Conservation (phyloP, 2,329 filamentous ascomycete genomes). For the Curvularia verruculosa region DNA sequence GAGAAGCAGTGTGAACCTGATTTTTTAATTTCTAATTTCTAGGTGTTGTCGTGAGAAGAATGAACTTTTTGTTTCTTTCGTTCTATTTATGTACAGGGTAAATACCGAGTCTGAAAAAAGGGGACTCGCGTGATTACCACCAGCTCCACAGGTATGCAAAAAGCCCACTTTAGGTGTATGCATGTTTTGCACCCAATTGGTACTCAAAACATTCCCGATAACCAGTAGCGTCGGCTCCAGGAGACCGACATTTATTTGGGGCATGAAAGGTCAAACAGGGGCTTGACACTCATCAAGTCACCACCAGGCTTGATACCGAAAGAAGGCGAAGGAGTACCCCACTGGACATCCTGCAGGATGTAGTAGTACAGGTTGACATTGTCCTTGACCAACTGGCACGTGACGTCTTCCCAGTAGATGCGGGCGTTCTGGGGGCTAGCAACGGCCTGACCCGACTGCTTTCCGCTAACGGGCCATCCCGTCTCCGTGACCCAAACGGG, state of each 20-base stretch:
- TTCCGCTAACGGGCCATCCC: conserved; percentile 80
- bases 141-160: too few relatives aligned
- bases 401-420: conserved; percentile 80
- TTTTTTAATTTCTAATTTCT: too few relatives aligned
- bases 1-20: too few relatives aligned
- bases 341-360: conserved; percentile 71
- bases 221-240: too few relatives aligned
- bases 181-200: too few relatives aligned
- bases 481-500: conserved; percentile 87
- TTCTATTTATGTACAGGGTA: too few relatives aligned
- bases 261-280: conserved; percentile 47
- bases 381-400: conserved; percentile 70
- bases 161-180: too few relatives aligned
- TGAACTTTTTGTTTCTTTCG: too few relatives aligned
- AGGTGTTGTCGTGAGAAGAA: too few relatives aligned
- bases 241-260: conserved; percentile 25
- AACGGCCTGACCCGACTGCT: conserved; percentile 64
- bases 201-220: too few relatives aligned
- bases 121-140: too few relatives aligned
- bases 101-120: too few relatives aligned
- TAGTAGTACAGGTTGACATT: conserved; percentile 68
- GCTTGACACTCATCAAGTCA: conserved; percentile 37
- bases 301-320: conserved; percentile 71
- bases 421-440: conserved; percentile 72
- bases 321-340: conserved; percentile 66